These are phyloP conservation scores for Aristolochia californica DNA, from an alignment of 164 flowering plant species.

Conservation along the genomic window DNA sequence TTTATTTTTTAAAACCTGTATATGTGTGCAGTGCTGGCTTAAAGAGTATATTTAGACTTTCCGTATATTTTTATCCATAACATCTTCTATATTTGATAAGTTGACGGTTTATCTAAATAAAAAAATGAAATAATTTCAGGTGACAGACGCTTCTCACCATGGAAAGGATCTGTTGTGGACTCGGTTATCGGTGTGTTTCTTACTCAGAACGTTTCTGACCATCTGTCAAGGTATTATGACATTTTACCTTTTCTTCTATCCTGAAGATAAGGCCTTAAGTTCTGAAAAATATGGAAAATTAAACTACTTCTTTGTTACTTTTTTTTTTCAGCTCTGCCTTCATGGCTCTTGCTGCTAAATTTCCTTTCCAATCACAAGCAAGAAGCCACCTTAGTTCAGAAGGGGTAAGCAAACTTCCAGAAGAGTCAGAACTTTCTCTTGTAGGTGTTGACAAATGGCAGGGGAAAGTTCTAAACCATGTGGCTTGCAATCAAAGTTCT, in stretches of 20 bases:
- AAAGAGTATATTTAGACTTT: too few relatives aligned
- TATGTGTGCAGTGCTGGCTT: too few relatives aligned
- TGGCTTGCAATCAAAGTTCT: conserved; percentile 7
- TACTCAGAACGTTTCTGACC: conserved; percentile 63
- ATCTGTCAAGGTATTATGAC: conserved; percentile 46
- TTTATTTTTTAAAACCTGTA: too few relatives aligned
- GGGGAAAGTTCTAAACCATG: conserved; percentile 2
- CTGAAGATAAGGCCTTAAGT: too few relatives aligned
- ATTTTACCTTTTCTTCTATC: background rate
- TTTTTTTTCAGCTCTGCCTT: conserved; percentile 43
- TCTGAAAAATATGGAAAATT: background rate
- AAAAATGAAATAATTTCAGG: conserved; percentile 23
- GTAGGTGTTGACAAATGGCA: conserved; percentile 14
- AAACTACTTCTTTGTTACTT: background rate
- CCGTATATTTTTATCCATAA: background rate
- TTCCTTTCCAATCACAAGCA: conserved; percentile 22
- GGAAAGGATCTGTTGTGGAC: conserved; percentile 68
- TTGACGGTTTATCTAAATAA: too few relatives aligned
- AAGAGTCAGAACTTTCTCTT: conserved; percentile 19
- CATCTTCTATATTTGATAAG: too few relatives aligned
- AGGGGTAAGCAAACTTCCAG: conserved; percentile 9
- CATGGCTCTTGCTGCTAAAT: conserved; percentile 46
- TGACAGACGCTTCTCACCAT: conserved; percentile 40
- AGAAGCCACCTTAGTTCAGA: conserved; percentile 1
- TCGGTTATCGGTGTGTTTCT: conserved; percentile 63